Evolutionary conservation across 2,329 filamentous ascomycete genomes (phyloP), one percentile per base, ranked within the genome.

Genomic region (Lojkania enalia): DNA sequence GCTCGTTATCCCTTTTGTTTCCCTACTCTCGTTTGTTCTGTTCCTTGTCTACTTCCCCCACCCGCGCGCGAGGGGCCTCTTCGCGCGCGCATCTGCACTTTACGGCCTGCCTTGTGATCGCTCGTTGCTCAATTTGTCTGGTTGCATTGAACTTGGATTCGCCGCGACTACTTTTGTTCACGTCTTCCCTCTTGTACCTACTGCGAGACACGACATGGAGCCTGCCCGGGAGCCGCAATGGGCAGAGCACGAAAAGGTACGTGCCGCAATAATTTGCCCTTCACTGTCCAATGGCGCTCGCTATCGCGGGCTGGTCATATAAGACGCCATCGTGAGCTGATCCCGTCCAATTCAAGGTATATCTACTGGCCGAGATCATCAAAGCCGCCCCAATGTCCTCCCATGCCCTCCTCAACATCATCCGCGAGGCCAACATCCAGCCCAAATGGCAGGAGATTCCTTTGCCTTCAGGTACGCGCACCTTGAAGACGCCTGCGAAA

Each of bases 341-440:
- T 52, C 43, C 18, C 45, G 20, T 40, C 14, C 29, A 21, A 21
- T 42, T 57, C 36, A 48, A 59, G 64, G 57, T 69, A 48, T 72
- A 73, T 57, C 62, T 80, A 44, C 71, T 80, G 52, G 73, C 77
- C 55, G 77, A 80, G 59, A 74, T 77, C 51, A 67, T 80, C 54
- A 80, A 77, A 60, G 68, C 67, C 31, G 70, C 71, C 44, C 64
- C 68, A 32, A 66, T 77, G 43, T 66, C 72, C 31, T 71, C 74
- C 36, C 66, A 70, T 50, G 61, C 68, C 33, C 64, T 77, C 44
- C 68, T 74, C 51, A 62, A 71, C 44, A 62, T 75, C 51, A 69
- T 79, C 51, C 66, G 68, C 49, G 70, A 74, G 40, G 55, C 61
- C 46, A 68, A 70, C 51, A 64, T 75, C 49, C 66, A 70, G 53